Conservation (phyloP, 2,329 filamentous ascomycete genomes). For the Raffaelea albimanens region DNA sequence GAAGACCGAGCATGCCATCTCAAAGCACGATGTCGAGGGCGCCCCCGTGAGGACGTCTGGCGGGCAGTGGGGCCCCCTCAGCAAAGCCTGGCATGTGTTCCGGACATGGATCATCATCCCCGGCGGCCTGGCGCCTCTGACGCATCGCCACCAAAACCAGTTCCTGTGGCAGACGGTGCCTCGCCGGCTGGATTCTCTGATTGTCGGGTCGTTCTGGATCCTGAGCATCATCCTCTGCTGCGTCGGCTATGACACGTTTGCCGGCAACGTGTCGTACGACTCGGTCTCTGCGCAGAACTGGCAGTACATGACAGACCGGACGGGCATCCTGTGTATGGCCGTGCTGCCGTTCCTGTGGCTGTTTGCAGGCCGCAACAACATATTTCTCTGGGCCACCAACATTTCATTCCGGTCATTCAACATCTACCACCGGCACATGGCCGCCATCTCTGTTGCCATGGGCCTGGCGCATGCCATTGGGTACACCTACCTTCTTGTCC, state of each 20-base stretch:
- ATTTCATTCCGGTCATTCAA: slow-evolving; percentile 61
- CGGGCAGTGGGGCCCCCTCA: neutral
- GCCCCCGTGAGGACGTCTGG: neutral
- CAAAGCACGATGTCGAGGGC: neutral
- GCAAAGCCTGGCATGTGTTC: neutral
- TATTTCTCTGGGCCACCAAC: slow-evolving; percentile 56
- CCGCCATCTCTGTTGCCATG: slow-evolving; percentile 50
- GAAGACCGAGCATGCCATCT: neutral
- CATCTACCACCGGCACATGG: slow-evolving; percentile 58
- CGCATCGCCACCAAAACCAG: neutral
- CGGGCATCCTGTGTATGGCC: neutral
- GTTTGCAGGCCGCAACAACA: slow-evolving; percentile 57
- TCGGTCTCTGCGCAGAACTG: no score
- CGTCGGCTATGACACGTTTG: neutral
- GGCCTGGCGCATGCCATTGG: slow-evolving; percentile 52
- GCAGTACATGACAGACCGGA: neutral
- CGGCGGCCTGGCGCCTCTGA: slow-evolving; percentile 1
- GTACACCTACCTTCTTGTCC: slow-evolving; percentile 30
- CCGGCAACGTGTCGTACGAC: no score
- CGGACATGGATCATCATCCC: slow-evolving; percentile 2
- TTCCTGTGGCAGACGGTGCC: slow-evolving; percentile 6
- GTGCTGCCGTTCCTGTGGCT: slow-evolving; percentile 21
- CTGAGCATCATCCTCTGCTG: slow-evolving; percentile 4
- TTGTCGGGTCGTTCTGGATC: slow-evolving; percentile 1
- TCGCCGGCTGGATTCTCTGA: slow-evolving; percentile 3